Percentiles rank a stretch among this genome's conserved stretches.
Evolutionary conservation across 768 basidiomycete genomes (phyloP).

Genomic region (Psilocybe cubensis): DNA sequence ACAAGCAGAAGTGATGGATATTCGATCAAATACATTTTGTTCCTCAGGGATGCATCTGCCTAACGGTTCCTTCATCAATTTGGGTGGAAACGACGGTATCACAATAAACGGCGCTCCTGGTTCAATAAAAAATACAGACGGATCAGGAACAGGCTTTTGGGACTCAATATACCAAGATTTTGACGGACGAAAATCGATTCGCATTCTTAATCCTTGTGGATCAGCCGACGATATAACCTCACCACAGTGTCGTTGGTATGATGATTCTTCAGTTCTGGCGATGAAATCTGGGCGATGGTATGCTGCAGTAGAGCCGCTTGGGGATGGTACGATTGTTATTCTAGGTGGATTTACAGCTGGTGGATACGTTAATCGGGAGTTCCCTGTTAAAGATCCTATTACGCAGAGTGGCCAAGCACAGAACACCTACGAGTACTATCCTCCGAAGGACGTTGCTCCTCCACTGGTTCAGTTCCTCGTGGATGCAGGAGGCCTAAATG

Average conservation of each 20-base stretch:
- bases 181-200: slow-evolving; percentile 79
- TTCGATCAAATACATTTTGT: slow-evolving; percentile 76
- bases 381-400: slow-evolving; percentile 64
- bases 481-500: slow-evolving; percentile 75
- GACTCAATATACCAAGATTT: slow-evolving; percentile 76
- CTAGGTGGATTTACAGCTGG: slow-evolving; percentile 81
- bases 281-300: slow-evolving; percentile 80
- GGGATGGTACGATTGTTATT: slow-evolving; percentile 76
- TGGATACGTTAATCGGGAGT: slow-evolving; percentile 80
- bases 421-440: slow-evolving; percentile 83
- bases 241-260: slow-evolving; percentile 69
- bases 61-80: slow-evolving; percentile 73
- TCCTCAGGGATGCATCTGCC: slow-evolving; percentile 83
- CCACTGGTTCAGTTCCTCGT: slow-evolving; percentile 67
- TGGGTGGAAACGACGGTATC: slow-evolving; percentile 83
- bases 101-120: slow-evolving; percentile 66
- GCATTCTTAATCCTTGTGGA: slow-evolving; percentile 78
- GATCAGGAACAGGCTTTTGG: slow-evolving; percentile 53
- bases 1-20: slow-evolving; percentile 68
- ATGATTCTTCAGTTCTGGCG: slow-evolving; percentile 57
- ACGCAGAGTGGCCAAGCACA: slow-evolving; percentile 72
- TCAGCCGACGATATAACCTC: slow-evolving; percentile 48
- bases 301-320: slow-evolving; percentile 69
- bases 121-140: slow-evolving; percentile 45
- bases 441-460: slow-evolving; percentile 51